Evolutionary conservation across 2,329 filamentous ascomycete genomes (phyloP).

Genomic region (Neurospora crassa): DNA sequence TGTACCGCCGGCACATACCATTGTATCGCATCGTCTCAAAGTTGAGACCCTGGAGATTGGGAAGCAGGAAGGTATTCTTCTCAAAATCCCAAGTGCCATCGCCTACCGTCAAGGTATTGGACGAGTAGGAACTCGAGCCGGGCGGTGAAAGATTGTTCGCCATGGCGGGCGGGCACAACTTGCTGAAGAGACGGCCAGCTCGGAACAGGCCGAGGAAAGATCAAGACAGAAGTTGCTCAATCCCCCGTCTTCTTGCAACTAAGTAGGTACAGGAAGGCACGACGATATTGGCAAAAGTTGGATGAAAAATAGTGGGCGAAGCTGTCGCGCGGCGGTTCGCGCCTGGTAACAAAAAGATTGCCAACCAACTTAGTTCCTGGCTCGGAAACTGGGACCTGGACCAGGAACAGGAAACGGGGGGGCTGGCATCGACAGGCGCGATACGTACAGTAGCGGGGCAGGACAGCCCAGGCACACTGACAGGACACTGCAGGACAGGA

Average conservation of each 20-base stretch:
- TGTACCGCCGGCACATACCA: constrained; percentile 39
- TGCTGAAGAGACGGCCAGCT: not conserved
- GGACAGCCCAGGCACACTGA: not conserved
- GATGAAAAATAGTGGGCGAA: not conserved
- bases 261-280: not conserved
- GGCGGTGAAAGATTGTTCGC: constrained; percentile 47
- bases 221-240: not conserved
- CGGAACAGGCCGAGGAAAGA: constrained; percentile 1
- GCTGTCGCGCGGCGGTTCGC: not conserved
- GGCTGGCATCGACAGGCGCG: not conserved
- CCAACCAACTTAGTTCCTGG: not conserved
- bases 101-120: constrained; percentile 65
- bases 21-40: constrained; percentile 80
- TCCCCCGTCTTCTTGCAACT: not conserved
- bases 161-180: not conserved
- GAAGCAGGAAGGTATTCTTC: constrained; percentile 68
- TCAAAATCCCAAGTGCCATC: constrained; percentile 77
- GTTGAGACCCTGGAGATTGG: constrained; percentile 66
- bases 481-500: not conserved
- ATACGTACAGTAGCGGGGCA: not conserved
- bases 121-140: constrained; percentile 64
- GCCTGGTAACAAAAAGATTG: not conserved
- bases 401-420: not conserved
- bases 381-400: not conserved
- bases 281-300: not conserved